Evolutionary conservation across 2,329 filamentous ascomycete species (phyloP), one percentile per base, ranked within the genome.

Genomic region (Epicoccum nigrum): DNA sequence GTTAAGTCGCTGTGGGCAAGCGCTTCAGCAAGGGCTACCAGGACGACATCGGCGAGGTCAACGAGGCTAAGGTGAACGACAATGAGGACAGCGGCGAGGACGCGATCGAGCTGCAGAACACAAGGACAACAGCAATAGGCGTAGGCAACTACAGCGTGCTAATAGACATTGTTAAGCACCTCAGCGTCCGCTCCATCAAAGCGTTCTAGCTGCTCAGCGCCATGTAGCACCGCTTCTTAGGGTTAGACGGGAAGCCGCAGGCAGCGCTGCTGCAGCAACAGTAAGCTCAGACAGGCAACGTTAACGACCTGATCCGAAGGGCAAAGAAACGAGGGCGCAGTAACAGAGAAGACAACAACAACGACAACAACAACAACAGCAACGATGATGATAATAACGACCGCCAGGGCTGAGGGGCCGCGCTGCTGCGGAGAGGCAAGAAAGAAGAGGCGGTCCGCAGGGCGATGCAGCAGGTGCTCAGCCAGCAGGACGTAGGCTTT

Each of bases 141-240:
- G 23, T 25, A 9, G 6, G 23, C 23, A 9, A 25, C 23, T 25
- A 25, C 23, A 25, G 6, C 9, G 23, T 25, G 13, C 52, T 41
- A 11, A 42, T 60, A 7, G 47, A 65, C 25, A 55, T 62, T 16
- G 25, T 64, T 1, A 60, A 62, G 52, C 41, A 62, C 54, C 51
- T 64, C 11, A 64, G 59, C 41, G 37, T 43, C 27, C 51, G 44
- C 20, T 62, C 38, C 9, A 62, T 64, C 20, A 38, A 64, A 9
- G 51, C 49, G 28, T 34, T 34, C 4, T 16, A 17, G 15, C 31
- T 9, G 31, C 31, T 34, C 16, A 34, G 31, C 31, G 31, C 16
- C 23, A 25, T 25, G 23, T 25, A 9, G 23, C 23, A 25, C 23
- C 23, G 23, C 23, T 25, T 25, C 23, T 25, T 25, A 25, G 23